phyloP scores from a whole-genome alignment of 129 eudicot species.

The Centrapalus pauciflorus region DNA sequence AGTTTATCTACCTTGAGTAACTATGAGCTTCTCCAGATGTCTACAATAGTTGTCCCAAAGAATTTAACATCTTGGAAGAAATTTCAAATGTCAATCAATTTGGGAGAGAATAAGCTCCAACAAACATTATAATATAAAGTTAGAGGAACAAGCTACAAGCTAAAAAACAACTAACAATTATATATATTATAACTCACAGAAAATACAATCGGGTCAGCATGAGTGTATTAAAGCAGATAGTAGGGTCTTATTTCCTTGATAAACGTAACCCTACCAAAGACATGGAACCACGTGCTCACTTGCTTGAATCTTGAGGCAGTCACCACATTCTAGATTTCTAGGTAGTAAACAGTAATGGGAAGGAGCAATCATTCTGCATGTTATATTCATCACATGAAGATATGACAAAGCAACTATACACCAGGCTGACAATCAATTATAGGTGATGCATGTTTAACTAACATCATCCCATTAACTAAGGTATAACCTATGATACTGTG shows the following conservation, averaged over 20 bases:
- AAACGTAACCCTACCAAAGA: not conserved
- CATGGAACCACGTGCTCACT: too few relatives aligned
- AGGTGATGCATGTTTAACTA: constrained; percentile 4
- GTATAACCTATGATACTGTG: not conserved
- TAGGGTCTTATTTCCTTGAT: constrained; percentile 5
- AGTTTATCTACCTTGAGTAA: constrained; percentile 7
- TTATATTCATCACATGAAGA: too few relatives aligned
- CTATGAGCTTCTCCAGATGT: constrained; percentile 11
- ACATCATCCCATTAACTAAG: not conserved
- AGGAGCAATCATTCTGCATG: too few relatives aligned
- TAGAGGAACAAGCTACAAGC: not conserved
- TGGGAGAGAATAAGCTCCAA: not conserved
- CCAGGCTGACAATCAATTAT: constrained; percentile 17
- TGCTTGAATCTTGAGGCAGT: too few relatives aligned
- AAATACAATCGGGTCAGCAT: constrained; percentile 7
- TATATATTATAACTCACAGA: not conserved
- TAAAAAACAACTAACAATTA: not conserved
- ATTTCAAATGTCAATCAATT: constrained; percentile 1
- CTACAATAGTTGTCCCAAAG: constrained; percentile 2
- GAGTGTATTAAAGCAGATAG: not conserved
- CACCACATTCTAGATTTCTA: too few relatives aligned
- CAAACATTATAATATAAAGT: not conserved
- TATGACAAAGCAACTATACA: too few relatives aligned
- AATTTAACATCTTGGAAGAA: not conserved
- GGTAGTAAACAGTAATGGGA: too few relatives aligned